Evolutionary conservation across 352 stramenopile species (phyloP).

Genomic region (Phytophthora nicotianae): DNA sequence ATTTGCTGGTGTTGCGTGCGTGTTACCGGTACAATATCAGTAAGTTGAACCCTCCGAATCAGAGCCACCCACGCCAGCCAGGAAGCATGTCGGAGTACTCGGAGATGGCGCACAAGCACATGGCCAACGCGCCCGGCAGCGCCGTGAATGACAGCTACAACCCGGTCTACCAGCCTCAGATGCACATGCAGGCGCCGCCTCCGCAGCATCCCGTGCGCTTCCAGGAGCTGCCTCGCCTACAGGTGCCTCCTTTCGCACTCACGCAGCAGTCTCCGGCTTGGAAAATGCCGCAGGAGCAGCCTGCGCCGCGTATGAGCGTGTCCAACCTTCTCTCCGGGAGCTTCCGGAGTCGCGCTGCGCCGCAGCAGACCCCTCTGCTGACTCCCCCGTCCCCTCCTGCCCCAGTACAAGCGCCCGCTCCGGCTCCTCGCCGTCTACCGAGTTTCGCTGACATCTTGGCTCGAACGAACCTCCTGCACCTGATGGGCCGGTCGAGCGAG

Average conservation of each 20-base stretch:
- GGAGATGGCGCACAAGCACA: conserved; percentile 40
- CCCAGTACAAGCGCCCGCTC: conserved; percentile 21
- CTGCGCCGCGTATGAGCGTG: conserved; percentile 48
- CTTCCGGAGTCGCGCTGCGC: conserved; percentile 32
- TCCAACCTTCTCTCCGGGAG: conserved; percentile 59
- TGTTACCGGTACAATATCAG: conserved; percentile 7
- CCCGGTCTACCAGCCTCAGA: conserved; percentile 22
- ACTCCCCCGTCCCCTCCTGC: conserved; percentile 32
- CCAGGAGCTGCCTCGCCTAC: conserved; percentile 71
- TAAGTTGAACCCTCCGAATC: conserved; percentile 22
- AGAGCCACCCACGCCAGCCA: conserved; percentile 6
- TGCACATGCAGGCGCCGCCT: conserved; percentile 18
- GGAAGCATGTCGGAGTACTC: conserved; percentile 39
- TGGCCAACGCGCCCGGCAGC: conserved; percentile 36
- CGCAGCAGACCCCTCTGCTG: conserved; percentile 20
- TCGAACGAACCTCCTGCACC: conserved; percentile 68
- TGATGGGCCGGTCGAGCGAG: conserved; percentile 50
- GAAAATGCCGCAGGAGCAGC: conserved; percentile 50
- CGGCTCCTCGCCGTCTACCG: conserved; percentile 46
- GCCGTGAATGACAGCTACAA: conserved; percentile 35
- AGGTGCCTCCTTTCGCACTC: conserved; percentile 63
- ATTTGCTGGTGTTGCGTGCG: not conserved
- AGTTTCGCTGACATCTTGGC: conserved; percentile 72
- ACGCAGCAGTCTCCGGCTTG: conserved; percentile 60
- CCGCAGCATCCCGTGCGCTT: conserved; percentile 37